A percentile compares a stretch with the other conserved stretches of the same genome.
These are phyloP conservation scores for Trypanosoma platydactyli DNA, from an alignment of 208 protist genomes.

Conservation along the genomic window DNA sequence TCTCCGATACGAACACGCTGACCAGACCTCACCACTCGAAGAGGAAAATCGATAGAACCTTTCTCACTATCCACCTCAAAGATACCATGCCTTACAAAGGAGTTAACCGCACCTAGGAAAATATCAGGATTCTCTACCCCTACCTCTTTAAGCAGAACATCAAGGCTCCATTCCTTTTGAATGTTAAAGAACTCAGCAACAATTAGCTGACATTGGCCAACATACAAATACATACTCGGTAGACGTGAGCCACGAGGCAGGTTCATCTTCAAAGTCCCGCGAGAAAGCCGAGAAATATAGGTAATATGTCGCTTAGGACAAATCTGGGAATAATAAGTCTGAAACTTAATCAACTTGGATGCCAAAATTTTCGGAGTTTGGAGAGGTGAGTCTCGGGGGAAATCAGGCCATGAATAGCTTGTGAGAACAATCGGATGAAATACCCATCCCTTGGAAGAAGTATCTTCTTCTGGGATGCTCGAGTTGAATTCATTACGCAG, in stretches of 20 bases:
- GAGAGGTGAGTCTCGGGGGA: not conserved
- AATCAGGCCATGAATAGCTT: constrained; percentile 29
- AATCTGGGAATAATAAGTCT: constrained; percentile 19
- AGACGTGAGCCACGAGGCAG: constrained; percentile 8
- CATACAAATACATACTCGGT: constrained; percentile 19
- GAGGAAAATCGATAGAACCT: constrained; percentile 1
- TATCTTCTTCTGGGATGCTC: not conserved
- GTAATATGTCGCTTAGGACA: constrained; percentile 23
- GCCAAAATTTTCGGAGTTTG: constrained; percentile 17
- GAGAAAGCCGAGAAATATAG: constrained; percentile 22
- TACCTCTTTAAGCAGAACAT: constrained; percentile 35
- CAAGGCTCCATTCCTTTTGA: constrained; percentile 32
- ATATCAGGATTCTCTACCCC: constrained; percentile 12
- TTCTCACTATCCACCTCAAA: constrained; percentile 14
- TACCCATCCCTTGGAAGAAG: not conserved
- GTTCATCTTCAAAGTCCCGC: constrained; percentile 22
- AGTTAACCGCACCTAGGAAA: constrained; percentile 17
- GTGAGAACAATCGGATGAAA: constrained; percentile 24
- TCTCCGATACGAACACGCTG: constrained; percentile 12
- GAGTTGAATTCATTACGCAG: constrained; percentile 16
- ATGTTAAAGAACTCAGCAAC: constrained; percentile 45
- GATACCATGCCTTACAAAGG: constrained; percentile 22
- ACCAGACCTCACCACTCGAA: constrained; percentile 1
- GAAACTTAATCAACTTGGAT: constrained; percentile 12
- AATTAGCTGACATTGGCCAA: constrained; percentile 23